Evolutionary conservation across 2,329 filamentous ascomycete species (phyloP), one percentile per base, ranked within the genome.

Genomic region (Ophiostoma piceae): DNA sequence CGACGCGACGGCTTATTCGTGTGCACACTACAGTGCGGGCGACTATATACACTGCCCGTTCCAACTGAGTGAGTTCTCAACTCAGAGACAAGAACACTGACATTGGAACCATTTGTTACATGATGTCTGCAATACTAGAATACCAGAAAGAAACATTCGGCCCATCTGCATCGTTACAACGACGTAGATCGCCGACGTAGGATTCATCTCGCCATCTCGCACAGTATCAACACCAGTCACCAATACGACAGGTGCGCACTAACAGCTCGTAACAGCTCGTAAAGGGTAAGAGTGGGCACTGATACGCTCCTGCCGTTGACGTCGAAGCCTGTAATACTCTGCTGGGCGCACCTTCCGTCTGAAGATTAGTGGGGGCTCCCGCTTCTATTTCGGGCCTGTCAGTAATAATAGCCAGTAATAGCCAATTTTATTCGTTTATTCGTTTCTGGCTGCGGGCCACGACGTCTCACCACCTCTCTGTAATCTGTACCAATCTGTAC

Each of bases 351-450:
- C 26, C 57, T 62, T 62, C 26, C 57, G 57, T 26, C 57, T 62
- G 12, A 62, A 62, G 26, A 12, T 26, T 62, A 62, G 57, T 35
- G 54, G 54, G 14, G 54, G 32, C 26, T 22, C 22, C 51, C n/a
- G 22, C 57, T 62, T 62, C 57, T 32, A 62, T 62, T 62, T 32
- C 57, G 32, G 57, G 22, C 57, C 9, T 57, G 51, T 57, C n/a
- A 57, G 51, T 57, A 57, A n/a, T 16, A 12, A 57, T 41, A 14
- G 11, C 16, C 19, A 19, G 14, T 19, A 4, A 47, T 47, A 47
- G 14, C 3, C 4, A 43, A 8, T 54, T 22, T 54, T 11, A 11
- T n/a, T 54, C 19, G 22, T 60, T 22, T 60, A 60, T 43, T 43
- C 41, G 41, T 43, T 16, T 43, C 16, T 29, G 26, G 26, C 26